Percentiles rank a stretch among this genome's conserved stretches.
Conservation (phyloP, 345 rosid genomes). For the Euphorbia peplus region DNA sequence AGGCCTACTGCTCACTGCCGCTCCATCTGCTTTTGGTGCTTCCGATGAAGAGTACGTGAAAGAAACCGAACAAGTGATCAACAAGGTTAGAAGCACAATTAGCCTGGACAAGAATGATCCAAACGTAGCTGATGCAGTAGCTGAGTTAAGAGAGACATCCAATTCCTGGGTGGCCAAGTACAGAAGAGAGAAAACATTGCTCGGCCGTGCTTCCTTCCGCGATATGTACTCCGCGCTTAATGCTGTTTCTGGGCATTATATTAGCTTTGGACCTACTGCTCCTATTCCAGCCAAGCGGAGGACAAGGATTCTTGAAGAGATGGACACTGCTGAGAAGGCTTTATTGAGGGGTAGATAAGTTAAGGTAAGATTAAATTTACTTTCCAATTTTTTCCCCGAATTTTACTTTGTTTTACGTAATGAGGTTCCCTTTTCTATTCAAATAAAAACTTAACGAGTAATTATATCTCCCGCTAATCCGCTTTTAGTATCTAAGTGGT, state of each 20-base stretch:
- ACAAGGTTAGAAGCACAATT: conserved; percentile 68
- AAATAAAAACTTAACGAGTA: not conserved
- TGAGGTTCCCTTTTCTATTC: conserved; percentile 1
- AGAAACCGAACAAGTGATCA: conserved; percentile 70
- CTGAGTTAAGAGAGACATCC: conserved; percentile 70
- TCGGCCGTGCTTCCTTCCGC: conserved; percentile 71
- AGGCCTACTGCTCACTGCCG: conserved; percentile 17
- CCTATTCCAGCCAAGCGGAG: conserved; percentile 80
- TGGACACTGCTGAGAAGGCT: conserved; percentile 91
- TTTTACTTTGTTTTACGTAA: conserved; percentile 4
- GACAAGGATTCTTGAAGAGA: conserved; percentile 86
- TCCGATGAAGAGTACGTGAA: conserved; percentile 76
- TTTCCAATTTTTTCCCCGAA: not conserved
- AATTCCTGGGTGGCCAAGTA: conserved; percentile 97
- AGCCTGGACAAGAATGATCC: conserved; percentile 75
- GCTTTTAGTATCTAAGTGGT: not conserved
- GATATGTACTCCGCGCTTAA: conserved; percentile 91
- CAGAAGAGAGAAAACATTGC: conserved; percentile 76
- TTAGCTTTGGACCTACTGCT: conserved; percentile 92
- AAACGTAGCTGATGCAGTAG: conserved; percentile 66
- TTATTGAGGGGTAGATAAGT: conserved; percentile 62
- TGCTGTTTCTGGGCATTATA: conserved; percentile 86
- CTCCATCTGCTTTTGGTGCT: conserved; percentile 50
- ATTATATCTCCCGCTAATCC: not conserved
- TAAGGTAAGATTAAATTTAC: conserved; percentile 41